Evolutionary conservation across 768 basidiomycete species (phyloP), one percentile per base, ranked within the genome.

Genomic region (Pisolithus sp.): DNA sequence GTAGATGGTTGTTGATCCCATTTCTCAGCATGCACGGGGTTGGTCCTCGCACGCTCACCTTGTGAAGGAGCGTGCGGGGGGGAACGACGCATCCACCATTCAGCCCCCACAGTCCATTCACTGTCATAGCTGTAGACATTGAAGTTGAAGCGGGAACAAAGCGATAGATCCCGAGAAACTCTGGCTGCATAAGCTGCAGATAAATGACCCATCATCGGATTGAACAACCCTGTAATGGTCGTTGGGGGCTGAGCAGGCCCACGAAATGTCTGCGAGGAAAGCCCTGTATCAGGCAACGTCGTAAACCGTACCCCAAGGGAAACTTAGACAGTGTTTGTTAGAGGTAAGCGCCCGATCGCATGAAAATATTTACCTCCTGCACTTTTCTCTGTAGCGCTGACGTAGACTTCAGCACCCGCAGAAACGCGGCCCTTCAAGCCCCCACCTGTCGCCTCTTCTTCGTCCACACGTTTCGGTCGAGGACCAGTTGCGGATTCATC

Each of bases 51-150:
- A 38, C 49, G 13, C 37, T 60, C 55, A 4, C 37, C 41, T 13
- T 65, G 59, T 13, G 53, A 50, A 30, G 48, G 48, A 7, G 62
- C 54, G 49, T 68, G 66, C 12, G 68, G 60, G 18, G 68, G 70
- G 5, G 76, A 71, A 21, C 83, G 79, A 20, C 92, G 79, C 64
- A 93, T 78, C 93, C 92, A 96, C 91, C 92, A 96, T 66, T 97
- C 94, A 1, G 89, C 86, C 3, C 95, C 95, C 73, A 97, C 80
- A 9, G 90, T 86, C 86, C 93, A 88, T 66, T 97, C 94, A 67
- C 91, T 93, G 59, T 95, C 92, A 67, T 93, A 97, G 68, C 90
- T 93, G 65, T 97, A 96, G 24, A 94, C 81, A 62, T 98, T 98
- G 71, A 97, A 93, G 64, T 97, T 93, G 63, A 94, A 98, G 20